Evolutionary conservation across 2,329 filamentous ascomycete genomes (phyloP), one percentile per base, ranked within the genome.

Genomic region (Aureobasidium sp.): DNA sequence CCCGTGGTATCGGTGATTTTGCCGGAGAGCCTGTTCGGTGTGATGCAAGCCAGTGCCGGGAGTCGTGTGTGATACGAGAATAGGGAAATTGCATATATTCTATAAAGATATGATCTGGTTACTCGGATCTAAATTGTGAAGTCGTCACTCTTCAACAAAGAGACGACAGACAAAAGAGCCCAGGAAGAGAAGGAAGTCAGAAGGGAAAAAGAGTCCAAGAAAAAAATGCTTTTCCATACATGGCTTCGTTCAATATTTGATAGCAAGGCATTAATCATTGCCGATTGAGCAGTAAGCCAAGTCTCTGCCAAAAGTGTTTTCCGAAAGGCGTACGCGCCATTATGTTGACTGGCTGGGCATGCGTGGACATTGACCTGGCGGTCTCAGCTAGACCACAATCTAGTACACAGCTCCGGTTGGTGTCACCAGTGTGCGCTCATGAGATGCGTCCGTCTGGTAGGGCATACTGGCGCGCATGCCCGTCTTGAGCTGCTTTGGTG

Each of bases 261-360:
- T 23, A 53, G 52, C 39, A 36, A 56, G 52, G 39, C 52, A 56
- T 56, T 44, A 56, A 27, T 56, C 52, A 34, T 56, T 44, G 44
- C 12, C 26, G 15, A 34, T 9, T 26, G 9, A 44, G 26, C 23
- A 44, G 41, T 56, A 34, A 36, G 37, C 15, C 6, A 10, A 15
- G 39, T 23, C 27, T 44, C 8, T 20, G 34, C 23, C 52, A 56
- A 55, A 17, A 41, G 29, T 15, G 4, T 32, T 1, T 44, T 34
- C 12, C 27, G 15, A 29, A 27, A 7, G 13, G 8, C 51, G 32
- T 41, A 37, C 5, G 27, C 26, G 17, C 17, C 47, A 34, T 34
- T 12, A 12, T 50, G 44, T 50, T n/a, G 47, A 17, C 47, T 8
- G n/a, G 29, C 20, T 47, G 42, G 20, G 42, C 26, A 17, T 47